Evolutionary conservation across 495 filamentous ascomycete species (phyloP), one percentile per base, ranked within the genome.

Genomic region (Lophium mytilinum): DNA sequence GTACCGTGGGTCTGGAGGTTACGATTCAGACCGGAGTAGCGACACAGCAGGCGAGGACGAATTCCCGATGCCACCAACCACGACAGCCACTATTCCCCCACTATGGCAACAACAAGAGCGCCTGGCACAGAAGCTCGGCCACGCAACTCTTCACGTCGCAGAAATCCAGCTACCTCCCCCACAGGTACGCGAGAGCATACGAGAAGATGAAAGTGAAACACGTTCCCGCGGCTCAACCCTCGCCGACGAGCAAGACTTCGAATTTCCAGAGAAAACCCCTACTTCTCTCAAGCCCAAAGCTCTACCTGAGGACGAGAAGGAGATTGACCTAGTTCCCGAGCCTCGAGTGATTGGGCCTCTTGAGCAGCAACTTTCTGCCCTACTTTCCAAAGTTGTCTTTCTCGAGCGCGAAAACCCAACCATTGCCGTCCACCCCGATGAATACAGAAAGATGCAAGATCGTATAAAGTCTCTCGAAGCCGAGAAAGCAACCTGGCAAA

Each of bases 251-350:
- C 51, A 53, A 6, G 64, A 67, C n/a, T 61, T 58, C 45, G 57
- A 67, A 7, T 61, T 48, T 36, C 64, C 64, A 33, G 61, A 67
- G 47, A 67, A 67, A 50, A 67, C 64, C 11, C 64, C 64, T 1
- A 67, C 64, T 8, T 52, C 50, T 12, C 39, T 52, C 17, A n/a
- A 49, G 14, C 57, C 54, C 1, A 59, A 37, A 42, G 58, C 53
- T 43, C 53, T 53, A 24, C 15, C 30, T 14, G 50, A 36, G 4
- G 7, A 52, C 12, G 39, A 62, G 21, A 37, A 19, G 14, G 50
- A 51, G 21, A 21, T 49, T 14, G 39, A 40, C 10, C 34, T 43
- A 15, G 36, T 39, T 15, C 40, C 30, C 1, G 37, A 50, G 15
- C 21, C 57, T 10, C 47, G 47, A 21, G 15, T 42, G 24, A 34